Base-by-base conservation (phyloP, 2,329 filamentous ascomycete species). In the Calonectria multiphialidica region DNA sequence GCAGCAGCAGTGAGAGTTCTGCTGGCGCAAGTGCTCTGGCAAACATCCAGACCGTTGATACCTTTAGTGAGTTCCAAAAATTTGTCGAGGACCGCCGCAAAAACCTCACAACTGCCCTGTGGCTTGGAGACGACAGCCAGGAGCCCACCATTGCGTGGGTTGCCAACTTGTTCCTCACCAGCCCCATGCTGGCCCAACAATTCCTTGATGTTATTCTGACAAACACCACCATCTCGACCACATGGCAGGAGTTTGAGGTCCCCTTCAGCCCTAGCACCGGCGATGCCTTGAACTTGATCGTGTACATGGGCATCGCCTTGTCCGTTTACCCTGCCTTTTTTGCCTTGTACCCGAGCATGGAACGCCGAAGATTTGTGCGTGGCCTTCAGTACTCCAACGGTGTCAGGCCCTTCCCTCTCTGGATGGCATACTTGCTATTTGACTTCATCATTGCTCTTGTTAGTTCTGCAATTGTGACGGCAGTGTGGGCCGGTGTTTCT, bases 381-480 rank as follows among this genome's bases (percentile, higher is more conserved):
- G 93, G 94, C 18, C 86, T 98, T 35, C 93, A 98, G 82, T 98
- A 98, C 83, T 97, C 94, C 66, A 98, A 98, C 80, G 96, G 96
- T 57, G 95, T 98, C 33, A 89, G 94, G 15, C 93, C 94, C 0
- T 86, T 94, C 10, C 95, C 95, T 0, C 86, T 98, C 2, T 98
- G 96, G 96, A 83, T 94, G 6, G 94, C 96, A 1, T 97, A 98
- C 80, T 87, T 93, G 1, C 80, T 87, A 0, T 98, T 98, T 79
- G 96, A 98, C 84, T 95, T 96, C 75, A 81, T 90, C 50, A 91
- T 97, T 68, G 92, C 95, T 1, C 80, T 97, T 16, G 68, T 81
- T 16, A 90, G 92, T 30, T 92, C 92, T 23, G 91, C 91, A 9
- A 78, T 97, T 12, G 88, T 90, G 10, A 90, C 92, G 25, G 90